Conservation (phyloP, 306 rosid genomes). For the Malus fusca region DNA sequence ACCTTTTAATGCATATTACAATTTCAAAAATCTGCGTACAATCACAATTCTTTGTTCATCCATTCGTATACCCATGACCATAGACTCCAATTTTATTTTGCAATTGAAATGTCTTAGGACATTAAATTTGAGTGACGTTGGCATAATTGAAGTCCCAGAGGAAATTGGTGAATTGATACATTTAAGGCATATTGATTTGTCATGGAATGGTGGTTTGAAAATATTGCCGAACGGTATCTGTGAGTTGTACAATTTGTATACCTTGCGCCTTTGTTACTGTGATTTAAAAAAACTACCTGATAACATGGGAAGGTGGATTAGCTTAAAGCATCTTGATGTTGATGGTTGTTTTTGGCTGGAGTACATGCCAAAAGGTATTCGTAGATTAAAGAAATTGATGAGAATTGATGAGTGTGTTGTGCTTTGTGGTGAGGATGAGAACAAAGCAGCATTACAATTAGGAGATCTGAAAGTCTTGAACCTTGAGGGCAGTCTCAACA, state of each 20-base stretch:
- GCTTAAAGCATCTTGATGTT: too few relatives aligned
- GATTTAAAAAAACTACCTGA: rapidly evolving
- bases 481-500: too few relatives aligned
- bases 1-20: too few relatives aligned
- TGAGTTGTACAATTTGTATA: background rate
- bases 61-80: rapidly evolving
- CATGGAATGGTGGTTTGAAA: rapidly evolving
- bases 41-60: background rate
- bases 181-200: background rate
- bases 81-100: background rate
- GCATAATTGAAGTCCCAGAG: background rate
- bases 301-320: background rate
- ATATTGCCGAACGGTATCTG: too few relatives aligned
- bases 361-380: too few relatives aligned
- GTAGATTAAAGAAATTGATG: too few relatives aligned
- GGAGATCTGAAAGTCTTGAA: background rate
- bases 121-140: background rate
- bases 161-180: background rate
- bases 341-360: rapidly evolving
- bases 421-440: background rate
- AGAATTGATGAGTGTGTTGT: background rate
- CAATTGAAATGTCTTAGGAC: background rate
- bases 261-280: background rate
- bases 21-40: background rate
- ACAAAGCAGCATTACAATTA: background rate